Base-by-base conservation (phyloP, 495 filamentous ascomycete genomes). In the Neurospora sp. region DNA sequence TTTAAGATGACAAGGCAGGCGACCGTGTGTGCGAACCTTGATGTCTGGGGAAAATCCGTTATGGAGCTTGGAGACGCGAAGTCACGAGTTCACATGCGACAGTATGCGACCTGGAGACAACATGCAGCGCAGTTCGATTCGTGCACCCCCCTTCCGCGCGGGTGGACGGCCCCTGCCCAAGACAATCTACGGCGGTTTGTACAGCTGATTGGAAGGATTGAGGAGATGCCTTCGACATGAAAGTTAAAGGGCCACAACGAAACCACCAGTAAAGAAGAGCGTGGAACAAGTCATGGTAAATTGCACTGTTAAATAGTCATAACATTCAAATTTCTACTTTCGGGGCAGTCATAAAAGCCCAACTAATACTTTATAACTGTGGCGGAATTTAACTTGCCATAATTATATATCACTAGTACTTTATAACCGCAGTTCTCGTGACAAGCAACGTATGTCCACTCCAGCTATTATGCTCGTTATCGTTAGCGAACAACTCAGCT, bases 341-440 rank as follows among this genome's bases (percentile, higher is more conserved):
- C n/a, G n/a, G n/a, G n/a, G n/a, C n/a, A n/a, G n/a, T n/a, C n/a
- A n/a, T n/a, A n/a, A n/a, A n/a, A n/a, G n/a, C n/a, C n/a, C n/a
- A n/a, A n/a, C n/a, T n/a, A n/a, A n/a, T n/a, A n/a, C n/a, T n/a
- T n/a, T n/a, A n/a, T n/a, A n/a, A n/a, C n/a, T n/a, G n/a, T n/a
- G n/a, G n/a, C n/a, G n/a, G n/a, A n/a, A n/a, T n/a, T n/a, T n/a
- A n/a, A n/a, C n/a, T n/a, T n/a, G n/a, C n/a, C n/a, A n/a, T n/a
- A n/a, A 23, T 23, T 23, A 54, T 54, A 54, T 0, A 54, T 1
- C 11, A 0, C 3, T 54, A 3, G 0, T 3, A 23, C 0, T 0
- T 2, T 6, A 54, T 3, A 27, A 6, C 1, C 0, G 11, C 10
- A 54, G 48, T 59, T 14, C 5, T 7, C 3, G 7, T 7, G 4